Evolutionary conservation across 139 green algal species (phyloP).

Genomic region (Raphidocelis subcapitata): DNA sequence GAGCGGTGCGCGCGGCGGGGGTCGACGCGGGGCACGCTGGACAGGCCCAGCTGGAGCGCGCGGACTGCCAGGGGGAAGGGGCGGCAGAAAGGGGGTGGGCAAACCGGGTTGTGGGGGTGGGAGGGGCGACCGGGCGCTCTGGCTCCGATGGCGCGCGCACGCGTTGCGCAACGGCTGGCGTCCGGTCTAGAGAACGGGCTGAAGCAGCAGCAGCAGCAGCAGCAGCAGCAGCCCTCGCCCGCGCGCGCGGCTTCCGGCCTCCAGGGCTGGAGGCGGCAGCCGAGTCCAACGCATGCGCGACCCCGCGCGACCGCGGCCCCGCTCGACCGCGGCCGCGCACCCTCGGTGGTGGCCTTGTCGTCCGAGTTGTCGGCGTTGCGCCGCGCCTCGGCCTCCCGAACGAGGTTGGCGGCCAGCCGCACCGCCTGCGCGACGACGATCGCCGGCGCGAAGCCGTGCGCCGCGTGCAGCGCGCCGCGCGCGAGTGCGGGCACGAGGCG

Average conservation of each 20-base stretch:
- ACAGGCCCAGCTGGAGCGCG: constrained; percentile 25
- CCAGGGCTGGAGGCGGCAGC: too few relatives aligned
- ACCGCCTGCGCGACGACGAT: constrained; percentile 25
- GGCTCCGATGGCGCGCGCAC: not conserved
- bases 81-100: not conserved
- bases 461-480: not conserved
- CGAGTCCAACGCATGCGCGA: too few relatives aligned
- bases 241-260: not conserved
- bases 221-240: not conserved
- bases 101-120: not conserved
- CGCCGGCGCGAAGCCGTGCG: constrained; percentile 21
- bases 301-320: too few relatives aligned
- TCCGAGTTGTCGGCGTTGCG: not conserved
- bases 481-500: constrained; percentile 3
- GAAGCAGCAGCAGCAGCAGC: not conserved
- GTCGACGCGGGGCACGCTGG: constrained; percentile 20
- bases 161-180: not conserved
- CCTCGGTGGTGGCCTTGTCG: constrained; percentile 10
- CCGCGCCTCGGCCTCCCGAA: constrained; percentile 7
- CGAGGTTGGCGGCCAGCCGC: constrained; percentile 4
- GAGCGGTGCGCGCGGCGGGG: constrained; percentile 14
- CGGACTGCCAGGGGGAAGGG: constrained; percentile 8
- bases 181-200: not conserved
- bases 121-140: not conserved
- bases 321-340: not conserved